These are phyloP conservation scores for Cantharellus cinnabarinus DNA, from an alignment of 768 basidiomycete species.

Conservation along the genomic window DNA sequence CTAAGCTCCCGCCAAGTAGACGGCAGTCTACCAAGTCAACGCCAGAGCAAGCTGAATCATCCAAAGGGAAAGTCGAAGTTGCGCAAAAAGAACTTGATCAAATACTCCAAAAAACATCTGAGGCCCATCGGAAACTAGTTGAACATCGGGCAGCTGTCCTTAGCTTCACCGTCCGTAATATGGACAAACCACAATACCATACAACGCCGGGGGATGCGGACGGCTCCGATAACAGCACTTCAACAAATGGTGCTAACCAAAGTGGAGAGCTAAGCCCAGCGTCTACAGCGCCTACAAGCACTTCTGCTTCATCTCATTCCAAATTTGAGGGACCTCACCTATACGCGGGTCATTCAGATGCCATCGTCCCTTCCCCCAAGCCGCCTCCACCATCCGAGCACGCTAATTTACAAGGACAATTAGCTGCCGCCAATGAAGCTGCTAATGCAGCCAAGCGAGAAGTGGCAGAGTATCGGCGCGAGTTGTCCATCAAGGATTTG, in stretches of 20 bases:
- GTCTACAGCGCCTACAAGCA: conserved; percentile 21
- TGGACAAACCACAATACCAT: conserved; percentile 27
- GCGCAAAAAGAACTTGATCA: conserved; percentile 55
- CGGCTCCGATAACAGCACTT: conserved; percentile 4
- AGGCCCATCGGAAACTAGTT: conserved; percentile 41
- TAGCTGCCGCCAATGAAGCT: conserved; percentile 39
- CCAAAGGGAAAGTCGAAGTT: conserved; percentile 50
- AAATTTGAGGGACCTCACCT: conserved; percentile 71
- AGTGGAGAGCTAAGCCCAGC: conserved; percentile 26
- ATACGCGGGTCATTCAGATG: conserved; percentile 61
- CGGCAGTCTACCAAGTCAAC: conserved; percentile 33
- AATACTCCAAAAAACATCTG: conserved; percentile 40
- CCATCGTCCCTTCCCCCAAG: conserved; percentile 33
- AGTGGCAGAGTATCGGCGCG: conserved; percentile 39
- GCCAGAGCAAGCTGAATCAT: conserved; percentile 46
- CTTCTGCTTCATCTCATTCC: conserved; percentile 24
- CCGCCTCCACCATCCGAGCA: conserved; percentile 30
- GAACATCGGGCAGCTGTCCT: conserved; percentile 75
- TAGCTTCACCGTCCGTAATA: conserved; percentile 41
- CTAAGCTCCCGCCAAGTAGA: conserved; percentile 24
- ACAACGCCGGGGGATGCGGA: conserved; percentile 2
- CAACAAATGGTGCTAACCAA: conserved; percentile 1
- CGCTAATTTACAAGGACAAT: conserved; percentile 37
- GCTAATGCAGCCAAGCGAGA: conserved; percentile 38
- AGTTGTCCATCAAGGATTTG: conserved; percentile 36